Percentiles rank a stretch among this genome's conserved stretches.
These are phyloP conservation scores for Boletus rufocinnamomeus DNA, from an alignment of 768 basidiomycete species.

Conservation along the genomic window DNA sequence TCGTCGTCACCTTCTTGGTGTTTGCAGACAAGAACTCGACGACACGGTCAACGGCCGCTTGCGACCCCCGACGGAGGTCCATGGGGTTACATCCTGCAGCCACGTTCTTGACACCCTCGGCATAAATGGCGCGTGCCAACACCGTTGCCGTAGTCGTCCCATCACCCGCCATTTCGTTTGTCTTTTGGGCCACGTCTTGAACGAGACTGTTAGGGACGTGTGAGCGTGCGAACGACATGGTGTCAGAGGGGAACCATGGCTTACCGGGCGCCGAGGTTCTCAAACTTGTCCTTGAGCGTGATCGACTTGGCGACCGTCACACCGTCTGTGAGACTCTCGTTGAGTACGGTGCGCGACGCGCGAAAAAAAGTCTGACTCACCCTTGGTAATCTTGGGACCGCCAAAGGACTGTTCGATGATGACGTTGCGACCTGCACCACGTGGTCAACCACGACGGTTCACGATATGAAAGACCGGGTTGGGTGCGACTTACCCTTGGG, in stretches of 20 bases:
- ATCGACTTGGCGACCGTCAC: conserved; percentile 97
- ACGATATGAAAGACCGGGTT: too few relatives aligned
- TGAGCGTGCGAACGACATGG: conserved; percentile 8
- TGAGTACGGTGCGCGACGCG: conserved; percentile 4
- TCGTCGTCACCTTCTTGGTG: conserved; percentile 94
- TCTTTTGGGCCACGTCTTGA: conserved; percentile 95
- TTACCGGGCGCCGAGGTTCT: conserved; percentile 97
- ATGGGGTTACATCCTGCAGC: conserved; percentile 99
- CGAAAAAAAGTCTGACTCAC: conserved; percentile 40
- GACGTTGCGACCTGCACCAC: conserved; percentile 80
- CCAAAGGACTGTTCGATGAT: conserved; percentile 95
- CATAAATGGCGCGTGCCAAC: conserved; percentile 94
- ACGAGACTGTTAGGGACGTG: conserved; percentile 60
- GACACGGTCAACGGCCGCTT: conserved; percentile 95
- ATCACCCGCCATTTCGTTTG: conserved; percentile 96
- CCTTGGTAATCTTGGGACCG: conserved; percentile 95
- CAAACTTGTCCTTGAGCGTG: conserved; percentile 94
- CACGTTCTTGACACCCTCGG: conserved; percentile 98
- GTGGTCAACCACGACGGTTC: conserved; percentile 13
- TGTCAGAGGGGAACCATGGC: conserved; percentile 25
- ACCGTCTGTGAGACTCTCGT: conserved; percentile 64
- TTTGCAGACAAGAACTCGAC: conserved; percentile 86
- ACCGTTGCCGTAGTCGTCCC: conserved; percentile 98
- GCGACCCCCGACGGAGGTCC: conserved; percentile 98
- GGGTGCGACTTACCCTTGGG: conserved; percentile 75